Percentiles rank a stretch among this genome's conserved stretches.
Conservation (phyloP, 768 basidiomycete genomes). For the Tricholoma bakamatsutake region DNA sequence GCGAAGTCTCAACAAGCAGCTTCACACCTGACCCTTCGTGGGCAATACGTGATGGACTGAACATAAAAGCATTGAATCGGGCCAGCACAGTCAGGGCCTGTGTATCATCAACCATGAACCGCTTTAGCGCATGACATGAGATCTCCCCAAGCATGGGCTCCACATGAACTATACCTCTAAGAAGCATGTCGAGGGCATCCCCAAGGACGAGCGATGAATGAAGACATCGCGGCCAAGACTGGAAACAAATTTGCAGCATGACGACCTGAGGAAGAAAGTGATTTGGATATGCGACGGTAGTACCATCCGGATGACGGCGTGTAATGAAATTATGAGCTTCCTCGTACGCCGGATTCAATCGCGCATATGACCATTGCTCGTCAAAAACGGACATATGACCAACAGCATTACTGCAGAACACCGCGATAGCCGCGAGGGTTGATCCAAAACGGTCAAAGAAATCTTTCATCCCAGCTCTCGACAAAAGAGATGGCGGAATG, state of each 20-base stretch:
- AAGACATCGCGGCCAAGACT: slow-evolving; percentile 80
- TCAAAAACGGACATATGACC: slow-evolving; percentile 81
- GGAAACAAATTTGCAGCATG: slow-evolving; percentile 71
- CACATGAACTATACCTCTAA: slow-evolving; percentile 79
- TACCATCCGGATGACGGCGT: slow-evolving; percentile 60
- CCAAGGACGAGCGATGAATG: slow-evolving; percentile 46
- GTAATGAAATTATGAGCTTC: slow-evolving; percentile 65
- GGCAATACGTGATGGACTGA: slow-evolving; percentile 58
- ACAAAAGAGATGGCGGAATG: slow-evolving; percentile 46
- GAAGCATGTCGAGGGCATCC: slow-evolving; percentile 71
- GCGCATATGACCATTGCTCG: slow-evolving; percentile 69
- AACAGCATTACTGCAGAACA: slow-evolving; percentile 54
- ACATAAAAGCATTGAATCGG: slow-evolving; percentile 66
- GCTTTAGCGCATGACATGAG: slow-evolving; percentile 60
- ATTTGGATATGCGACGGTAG: slow-evolving; percentile 60
- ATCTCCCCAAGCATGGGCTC: slow-evolving; percentile 71
- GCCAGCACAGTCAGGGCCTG: slow-evolving; percentile 55
- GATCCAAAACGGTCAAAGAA: slow-evolving; percentile 64
- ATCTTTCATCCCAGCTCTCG: slow-evolving; percentile 64
- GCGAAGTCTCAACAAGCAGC: slow-evolving; percentile 60
- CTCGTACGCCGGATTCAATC: slow-evolving; percentile 55
- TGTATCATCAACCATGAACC: slow-evolving; percentile 59
- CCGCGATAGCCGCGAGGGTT: slow-evolving; percentile 51
- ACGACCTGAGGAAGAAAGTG: slow-evolving; percentile 56
- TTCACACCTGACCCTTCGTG: slow-evolving; percentile 59